Evolutionary conservation across 2,329 filamentous ascomycete species (phyloP).

Genomic region (Penicillium crustosum): DNA sequence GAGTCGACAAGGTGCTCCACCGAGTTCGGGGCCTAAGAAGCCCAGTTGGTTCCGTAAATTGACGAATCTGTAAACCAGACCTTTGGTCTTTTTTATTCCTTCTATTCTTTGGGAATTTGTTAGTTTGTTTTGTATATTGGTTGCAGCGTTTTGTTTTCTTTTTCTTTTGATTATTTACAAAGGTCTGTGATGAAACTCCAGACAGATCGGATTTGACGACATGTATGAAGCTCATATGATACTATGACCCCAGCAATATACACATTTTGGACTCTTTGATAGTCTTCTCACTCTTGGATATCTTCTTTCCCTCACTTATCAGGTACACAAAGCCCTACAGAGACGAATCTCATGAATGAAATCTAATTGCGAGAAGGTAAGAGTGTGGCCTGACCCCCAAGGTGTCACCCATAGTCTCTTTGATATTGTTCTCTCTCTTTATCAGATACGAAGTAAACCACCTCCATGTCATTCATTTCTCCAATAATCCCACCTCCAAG

Average conservation of each 20-base stretch:
- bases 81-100: not conserved
- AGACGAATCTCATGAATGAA: not conserved
- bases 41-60: slow-evolving; percentile 48
- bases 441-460: not conserved
- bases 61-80: slow-evolving; percentile 31
- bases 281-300: not conserved
- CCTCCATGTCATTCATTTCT: not conserved
- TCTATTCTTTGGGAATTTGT: not conserved
- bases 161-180: not conserved
- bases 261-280: not conserved
- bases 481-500: not conserved
- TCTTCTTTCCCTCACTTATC: not conserved
- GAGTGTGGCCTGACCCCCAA: not conserved
- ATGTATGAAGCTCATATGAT: slow-evolving; percentile 10
- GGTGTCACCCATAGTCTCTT: not conserved
- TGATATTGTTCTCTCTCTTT: not conserved
- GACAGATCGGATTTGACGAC: slow-evolving; percentile 3
- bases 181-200: not conserved
- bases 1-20: slow-evolving; percentile 26
- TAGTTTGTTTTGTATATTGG: not conserved
- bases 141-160: slow-evolving; percentile 4
- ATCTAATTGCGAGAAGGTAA: not conserved
- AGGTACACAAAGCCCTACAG: not conserved
- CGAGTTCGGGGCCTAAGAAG: slow-evolving; percentile 35
- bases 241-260: slow-evolving; percentile 5